These are phyloP conservation scores for Globisporangium canariense DNA, from an alignment of 352 stramenopile genomes.

Conservation along the genomic window DNA sequence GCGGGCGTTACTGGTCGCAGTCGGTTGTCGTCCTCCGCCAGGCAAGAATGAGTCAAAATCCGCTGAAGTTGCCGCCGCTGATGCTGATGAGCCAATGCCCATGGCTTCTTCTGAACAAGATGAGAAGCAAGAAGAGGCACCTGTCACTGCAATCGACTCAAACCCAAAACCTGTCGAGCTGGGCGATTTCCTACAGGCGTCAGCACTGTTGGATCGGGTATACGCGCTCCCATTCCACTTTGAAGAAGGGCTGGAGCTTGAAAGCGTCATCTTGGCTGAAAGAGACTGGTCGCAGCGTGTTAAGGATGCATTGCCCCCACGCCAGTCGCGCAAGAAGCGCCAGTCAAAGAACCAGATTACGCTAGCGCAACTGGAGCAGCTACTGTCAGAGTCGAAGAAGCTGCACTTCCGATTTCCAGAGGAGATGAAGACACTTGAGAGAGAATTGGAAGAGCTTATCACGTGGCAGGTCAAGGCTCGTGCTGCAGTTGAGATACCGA, in stretches of 20 bases:
- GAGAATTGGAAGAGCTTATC: conserved; percentile 66
- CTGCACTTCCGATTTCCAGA: conserved; percentile 76
- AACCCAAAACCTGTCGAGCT: conserved; percentile 1
- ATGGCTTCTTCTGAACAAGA: neutral
- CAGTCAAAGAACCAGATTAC: conserved; percentile 61
- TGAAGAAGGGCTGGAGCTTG: conserved; percentile 59
- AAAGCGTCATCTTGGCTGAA: conserved; percentile 51
- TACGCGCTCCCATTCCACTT: conserved; percentile 71
- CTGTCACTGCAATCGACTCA: neutral
- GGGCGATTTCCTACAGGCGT: conserved; percentile 47
- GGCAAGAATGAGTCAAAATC: conserved; percentile 10
- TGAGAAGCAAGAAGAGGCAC: neutral
- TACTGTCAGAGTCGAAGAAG: conserved; percentile 53
- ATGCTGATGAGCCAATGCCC: conserved; percentile 9
- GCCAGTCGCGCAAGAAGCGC: conserved; percentile 79
- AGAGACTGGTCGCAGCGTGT: conserved; percentile 69
- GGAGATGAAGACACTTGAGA: conserved; percentile 67
- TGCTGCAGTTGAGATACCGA: conserved; percentile 38
- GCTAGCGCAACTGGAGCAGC: conserved; percentile 43
- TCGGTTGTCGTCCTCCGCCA: conserved; percentile 35
- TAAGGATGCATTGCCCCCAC: conserved; percentile 64
- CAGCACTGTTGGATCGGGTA: conserved; percentile 57
- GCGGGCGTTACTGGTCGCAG: conserved; percentile 44
- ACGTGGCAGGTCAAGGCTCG: conserved; percentile 64
- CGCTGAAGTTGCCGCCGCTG: neutral